Evolutionary conservation across 2,329 filamentous ascomycete species (phyloP), one percentile per base, ranked within the genome.

Genomic region (Pseudogymnoascus pannorum): DNA sequence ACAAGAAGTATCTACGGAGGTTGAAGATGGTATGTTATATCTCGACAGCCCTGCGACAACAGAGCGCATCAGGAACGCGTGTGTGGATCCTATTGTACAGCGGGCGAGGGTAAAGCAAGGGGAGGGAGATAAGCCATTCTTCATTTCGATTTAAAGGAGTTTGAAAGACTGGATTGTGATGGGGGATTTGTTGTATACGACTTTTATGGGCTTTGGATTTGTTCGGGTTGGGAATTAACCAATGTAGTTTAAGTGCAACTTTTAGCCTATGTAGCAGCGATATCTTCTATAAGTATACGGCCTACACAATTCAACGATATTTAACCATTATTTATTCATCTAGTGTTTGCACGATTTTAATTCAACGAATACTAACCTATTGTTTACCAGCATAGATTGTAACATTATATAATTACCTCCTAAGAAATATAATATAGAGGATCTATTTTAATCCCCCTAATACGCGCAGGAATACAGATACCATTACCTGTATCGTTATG

Each of bases 91-190:
- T 2, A 93, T 96, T 70, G 79, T 95, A 72, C 85, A 86, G 77
- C 80, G 85, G 70, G 85, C 86, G 6, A 81, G 83, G 73, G 91
- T 96, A 7, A 69, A 77, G 72, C 83, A 88, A 3, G 81, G 80
- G 75, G 87, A 92, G 64, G 91, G 89, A 0, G 91, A 96, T 80
- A 88, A 88, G 84, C 89, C 85, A 66, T 96, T 92, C 73, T 96
- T 96, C 68, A 75, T 87, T 57, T 62, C 68, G 11, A 72, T 73
- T 63, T 72, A 61, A 63, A 16, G 1, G 11, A 14, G 22, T 12
- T 31, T 58, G 22, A 48, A 26, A 1, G 18, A 20, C 3, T 1
- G n/a, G 4, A 33, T 18, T 0, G 14, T 20, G 16, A 3, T 14
- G 20, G 24, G 38, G 12, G 8, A 29, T 11, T 8, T 60, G 14